Evolutionary conservation across 2,329 filamentous ascomycete genomes (phyloP).

Genomic region (Pochonia chlamydosporia): DNA sequence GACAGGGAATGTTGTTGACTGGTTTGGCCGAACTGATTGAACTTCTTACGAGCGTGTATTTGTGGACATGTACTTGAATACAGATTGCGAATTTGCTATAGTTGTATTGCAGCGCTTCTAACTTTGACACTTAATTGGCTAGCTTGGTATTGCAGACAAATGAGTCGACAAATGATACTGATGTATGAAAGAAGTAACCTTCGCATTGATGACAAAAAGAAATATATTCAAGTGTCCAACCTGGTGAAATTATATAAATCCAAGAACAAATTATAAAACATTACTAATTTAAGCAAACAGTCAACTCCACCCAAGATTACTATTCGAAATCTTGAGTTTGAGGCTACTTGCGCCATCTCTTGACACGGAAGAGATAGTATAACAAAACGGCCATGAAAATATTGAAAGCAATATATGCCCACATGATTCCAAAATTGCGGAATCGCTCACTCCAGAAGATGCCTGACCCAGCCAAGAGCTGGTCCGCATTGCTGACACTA

Average conservation of each 20-base stretch:
- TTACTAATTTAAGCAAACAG: neutral
- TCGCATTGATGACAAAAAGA: no score
- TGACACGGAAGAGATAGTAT: slow-evolving; percentile 59
- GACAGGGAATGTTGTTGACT: no score
- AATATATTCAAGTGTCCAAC: neutral
- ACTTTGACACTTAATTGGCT: no score
- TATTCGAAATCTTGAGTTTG: neutral
- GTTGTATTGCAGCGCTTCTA: no score
- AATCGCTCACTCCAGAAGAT: slow-evolving; percentile 52
- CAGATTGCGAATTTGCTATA: no score
- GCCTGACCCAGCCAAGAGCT: slow-evolving; percentile 44
- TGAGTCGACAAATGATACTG: no score
- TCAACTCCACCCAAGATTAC: neutral
- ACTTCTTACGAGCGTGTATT: no score
- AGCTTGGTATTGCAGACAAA: no score
- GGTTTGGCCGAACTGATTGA: no score
- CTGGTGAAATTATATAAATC: neutral
- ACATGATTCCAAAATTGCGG: slow-evolving; percentile 67
- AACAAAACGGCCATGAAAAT: slow-evolving; percentile 49
- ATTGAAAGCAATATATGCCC: slow-evolving; percentile 61
- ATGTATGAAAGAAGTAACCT: no score
- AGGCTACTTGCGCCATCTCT: slow-evolving; percentile 21
- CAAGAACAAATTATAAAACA: no score
- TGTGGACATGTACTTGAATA: no score
- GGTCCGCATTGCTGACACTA: slow-evolving; percentile 53